Conservation (phyloP, 345 rosid species). For the Anacardium occidentale region DNA sequence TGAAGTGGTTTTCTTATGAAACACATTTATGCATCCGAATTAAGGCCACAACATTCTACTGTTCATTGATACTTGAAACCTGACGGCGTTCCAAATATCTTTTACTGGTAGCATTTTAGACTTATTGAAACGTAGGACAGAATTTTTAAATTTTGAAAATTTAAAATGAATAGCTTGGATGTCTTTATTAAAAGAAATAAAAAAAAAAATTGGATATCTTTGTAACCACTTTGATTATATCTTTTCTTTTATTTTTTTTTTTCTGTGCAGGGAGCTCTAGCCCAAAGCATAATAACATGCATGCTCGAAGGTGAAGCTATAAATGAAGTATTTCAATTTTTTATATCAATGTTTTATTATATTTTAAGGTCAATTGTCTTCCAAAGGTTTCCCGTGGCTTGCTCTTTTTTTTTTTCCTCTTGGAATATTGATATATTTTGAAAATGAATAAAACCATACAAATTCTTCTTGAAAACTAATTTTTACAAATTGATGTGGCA, state of each 20-base stretch:
- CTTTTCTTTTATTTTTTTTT: conserved; percentile 1
- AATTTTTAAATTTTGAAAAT: neutral
- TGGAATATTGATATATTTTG: neutral
- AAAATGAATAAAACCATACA: no score
- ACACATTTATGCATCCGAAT: neutral
- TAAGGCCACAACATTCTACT: neutral
- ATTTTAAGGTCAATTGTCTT: conserved; percentile 8
- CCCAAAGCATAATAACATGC: conserved; percentile 35
- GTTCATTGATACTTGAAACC: neutral
- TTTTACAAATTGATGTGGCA: no score
- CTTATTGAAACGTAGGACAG: neutral
- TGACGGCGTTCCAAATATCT: neutral
- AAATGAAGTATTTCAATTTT: neutral
- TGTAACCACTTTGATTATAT: no score
- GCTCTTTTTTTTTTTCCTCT: neutral
- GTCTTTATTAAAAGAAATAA: neutral
- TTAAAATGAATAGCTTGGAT: no score
- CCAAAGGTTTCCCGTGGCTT: conserved; percentile 13
- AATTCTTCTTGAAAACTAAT: no score
- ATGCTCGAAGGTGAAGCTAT: conserved; percentile 51
- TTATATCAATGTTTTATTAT: conserved; percentile 4
- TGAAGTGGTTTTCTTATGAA: neutral
- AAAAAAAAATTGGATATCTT: no score
- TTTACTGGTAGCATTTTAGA: neutral
- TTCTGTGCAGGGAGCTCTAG: conserved; percentile 51